Conservation (phyloP, 805 yeast species). For the Metschnikowia arizonensis region DNA sequence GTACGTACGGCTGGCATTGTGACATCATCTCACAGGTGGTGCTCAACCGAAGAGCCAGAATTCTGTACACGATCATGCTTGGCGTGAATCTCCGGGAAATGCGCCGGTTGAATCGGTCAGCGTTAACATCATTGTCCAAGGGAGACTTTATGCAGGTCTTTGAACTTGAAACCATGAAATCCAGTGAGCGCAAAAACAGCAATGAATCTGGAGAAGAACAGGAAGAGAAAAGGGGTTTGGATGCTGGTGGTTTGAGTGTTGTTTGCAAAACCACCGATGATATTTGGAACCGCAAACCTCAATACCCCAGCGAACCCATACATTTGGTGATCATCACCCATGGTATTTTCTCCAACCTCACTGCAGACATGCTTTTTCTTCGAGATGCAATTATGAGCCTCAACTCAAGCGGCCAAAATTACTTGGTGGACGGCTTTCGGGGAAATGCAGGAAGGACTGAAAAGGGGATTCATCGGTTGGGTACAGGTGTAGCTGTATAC, state of each 20-base stretch:
- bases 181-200: conserved; percentile 8
- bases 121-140: conserved; percentile 12
- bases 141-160: conserved; percentile 15
- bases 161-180: conserved; percentile 7
- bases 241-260: conserved; percentile 19
- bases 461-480: conserved; percentile 36
- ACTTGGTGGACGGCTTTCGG: conserved; percentile 34
- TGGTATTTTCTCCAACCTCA: conserved; percentile 41
- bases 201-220: background rate
- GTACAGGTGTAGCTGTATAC: conserved; percentile 29
- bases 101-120: conserved; percentile 30
- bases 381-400: conserved; percentile 29
- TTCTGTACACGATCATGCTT: conserved; percentile 34
- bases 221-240: background rate
- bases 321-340: conserved; percentile 43
- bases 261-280: conserved; percentile 26
- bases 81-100: conserved; percentile 33
- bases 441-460: conserved; percentile 43
- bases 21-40: conserved; percentile 42
- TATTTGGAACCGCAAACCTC: conserved; percentile 28
- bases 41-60: conserved; percentile 28
- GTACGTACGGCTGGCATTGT: conserved; percentile 32
- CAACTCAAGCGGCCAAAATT: conserved; percentile 24
- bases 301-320: conserved; percentile 26
- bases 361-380: conserved; percentile 43